Evolutionary conservation across 2,329 filamentous ascomycete species (phyloP), one percentile per base, ranked within the genome.

Genomic region (Orbilia brochopaga): DNA sequence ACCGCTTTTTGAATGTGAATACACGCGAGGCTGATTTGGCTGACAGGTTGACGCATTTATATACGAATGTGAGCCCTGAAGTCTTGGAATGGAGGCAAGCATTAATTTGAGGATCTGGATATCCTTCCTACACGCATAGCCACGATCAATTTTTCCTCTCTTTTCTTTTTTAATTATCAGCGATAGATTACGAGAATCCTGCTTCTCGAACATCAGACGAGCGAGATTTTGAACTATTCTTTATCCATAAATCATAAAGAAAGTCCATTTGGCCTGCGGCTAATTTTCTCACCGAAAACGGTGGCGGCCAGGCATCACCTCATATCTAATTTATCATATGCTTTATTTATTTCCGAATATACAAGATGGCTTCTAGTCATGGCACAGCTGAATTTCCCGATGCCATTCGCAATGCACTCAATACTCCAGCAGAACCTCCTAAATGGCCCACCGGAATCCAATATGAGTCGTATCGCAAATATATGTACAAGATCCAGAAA

Each of bases 391-490:
- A 5, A 1, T 59, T 59, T 27, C 56, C 56, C 19, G 56, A 59
- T 50, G 6, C 13, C 1, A 59, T 51, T 21, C 51, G n/a, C 42
- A 59, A 59, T 51, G 56, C 42, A 4, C 48, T 50, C 23, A 44
- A 23, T 2, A 1, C 44, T 6, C 51, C 56, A 10, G 37, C 42
- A 6, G 56, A 51, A 8, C 56, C 27, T 10, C 30, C 56, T 5
- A 23, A 19, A 17, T 48, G 11, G 2, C 15, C 24, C n/a, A n/a
- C n/a, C n/a, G n/a, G n/a, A n/a, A n/a, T n/a, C n/a, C 56, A 51
- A 30, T 51, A 59, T 15, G 56, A 37, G 15, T 50, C 56, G 21
- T 59, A 59, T 21, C 11, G 1, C 8, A 15, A 59, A 15, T 59
- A 50, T 21, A 10, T 59, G 15, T 10, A 4, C 15, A 30, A 50